Conservation (phyloP, 2,329 filamentous ascomycete genomes). For the Grosmannia penicillata region DNA sequence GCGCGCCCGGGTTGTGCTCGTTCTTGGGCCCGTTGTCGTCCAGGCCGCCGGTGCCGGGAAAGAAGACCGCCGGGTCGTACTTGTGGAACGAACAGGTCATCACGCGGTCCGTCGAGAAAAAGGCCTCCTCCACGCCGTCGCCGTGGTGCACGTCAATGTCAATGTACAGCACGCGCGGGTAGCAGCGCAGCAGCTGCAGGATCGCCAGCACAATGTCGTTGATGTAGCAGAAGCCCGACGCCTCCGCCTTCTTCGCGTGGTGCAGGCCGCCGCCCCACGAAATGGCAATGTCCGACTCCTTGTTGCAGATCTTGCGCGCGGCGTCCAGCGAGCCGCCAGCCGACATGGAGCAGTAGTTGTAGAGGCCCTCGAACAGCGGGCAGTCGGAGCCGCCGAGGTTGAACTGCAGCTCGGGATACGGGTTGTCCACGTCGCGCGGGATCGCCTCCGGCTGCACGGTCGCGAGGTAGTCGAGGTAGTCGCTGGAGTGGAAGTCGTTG, state of each 20-base stretch:
- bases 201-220: constrained; percentile 96
- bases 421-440: constrained; percentile 49
- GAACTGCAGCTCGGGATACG: constrained; percentile 53
- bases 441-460: constrained; percentile 51
- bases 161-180: constrained; percentile 82
- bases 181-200: constrained; percentile 67
- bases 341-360: constrained; percentile 89
- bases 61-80: constrained; percentile 72
- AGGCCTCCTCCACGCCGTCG: constrained; percentile 74
- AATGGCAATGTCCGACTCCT: constrained; percentile 87
- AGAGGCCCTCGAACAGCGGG: constrained; percentile 89
- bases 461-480: constrained; percentile 82
- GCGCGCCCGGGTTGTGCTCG: constrained; percentile 73
- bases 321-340: constrained; percentile 83
- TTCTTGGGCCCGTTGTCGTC: constrained; percentile 73
- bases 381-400: constrained; percentile 88
- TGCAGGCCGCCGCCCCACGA: constrained; percentile 96
- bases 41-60: constrained; percentile 79
- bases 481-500: constrained; percentile 68
- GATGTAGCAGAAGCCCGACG: constrained; percentile 95
- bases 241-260: constrained; percentile 88
- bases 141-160: constrained; percentile 83
- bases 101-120: constrained; percentile 70
- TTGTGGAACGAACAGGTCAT: constrained; percentile 95
- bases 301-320: constrained; percentile 71